Base-by-base conservation (phyloP, 2,329 filamentous ascomycete species). In the Magnaporthiopsis poae region DNA sequence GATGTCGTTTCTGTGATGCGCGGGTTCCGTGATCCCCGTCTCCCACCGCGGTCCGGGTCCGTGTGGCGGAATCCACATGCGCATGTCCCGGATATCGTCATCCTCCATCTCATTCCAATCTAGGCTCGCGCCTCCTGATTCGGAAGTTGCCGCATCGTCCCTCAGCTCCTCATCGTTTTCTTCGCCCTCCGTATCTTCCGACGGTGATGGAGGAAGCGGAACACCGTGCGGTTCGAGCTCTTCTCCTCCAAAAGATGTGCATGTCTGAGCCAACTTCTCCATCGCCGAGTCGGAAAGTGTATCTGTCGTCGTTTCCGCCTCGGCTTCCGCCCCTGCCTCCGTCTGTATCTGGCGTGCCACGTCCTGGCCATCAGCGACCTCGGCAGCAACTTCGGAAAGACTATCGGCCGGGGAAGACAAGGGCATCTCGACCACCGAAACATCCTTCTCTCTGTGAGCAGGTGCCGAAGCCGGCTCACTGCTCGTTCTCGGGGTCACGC, bases 21-120 rank as follows among this genome's bases (percentile, higher is more conserved):
- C 61, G 68, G 70, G 70, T 71, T 36, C 69, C 70, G 70, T 71
- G 25, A 62, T 36, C 70, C 69, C 70, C 69, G 66, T 64, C 59
- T 65, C 64, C 52, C 62, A 18, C 25, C 31, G 60, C 18, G 60
- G 2, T 15, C 15, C 60, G 21, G 60, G 2, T 15, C 15, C 60
- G 21, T 56, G 46, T 56, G 46, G 46, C n/a, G 46, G 46, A 56
- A 56, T n/a, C 18, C 46, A 56, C 46, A 9, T 11, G 46, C 46
- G 21, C n/a, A 25, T 8, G 1, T 56, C 46, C 46, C 21, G 21
- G 2, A n/a, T 11, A n/a, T 56, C 46, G 46, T 56, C 46, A 56
- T 56, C 46, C 18, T 56, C 46, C 46, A 56, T 56, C 9, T 56
- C 46, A 56, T 56, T 21, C 46, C 46, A 56, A 56, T 56, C 46